Conservation (phyloP, 2,329 filamentous ascomycete genomes). For the Ascochyta clinopodiicola region DNA sequence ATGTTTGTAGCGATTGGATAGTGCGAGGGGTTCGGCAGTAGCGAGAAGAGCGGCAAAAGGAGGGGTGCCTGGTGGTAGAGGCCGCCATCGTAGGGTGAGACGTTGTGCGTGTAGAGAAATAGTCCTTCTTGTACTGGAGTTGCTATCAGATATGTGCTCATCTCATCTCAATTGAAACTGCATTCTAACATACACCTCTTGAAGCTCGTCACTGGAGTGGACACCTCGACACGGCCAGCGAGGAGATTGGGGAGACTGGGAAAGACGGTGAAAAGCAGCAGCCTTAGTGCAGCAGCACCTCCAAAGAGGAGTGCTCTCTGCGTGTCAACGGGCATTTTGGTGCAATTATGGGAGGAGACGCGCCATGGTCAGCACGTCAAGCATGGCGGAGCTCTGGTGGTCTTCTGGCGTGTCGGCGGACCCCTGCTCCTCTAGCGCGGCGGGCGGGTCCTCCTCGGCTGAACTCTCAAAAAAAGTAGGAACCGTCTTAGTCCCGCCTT, state of each 20-base stretch:
- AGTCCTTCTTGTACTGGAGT: conserved; percentile 87
- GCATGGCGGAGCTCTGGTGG: conserved; percentile 8
- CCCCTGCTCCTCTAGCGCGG: conserved; percentile 26
- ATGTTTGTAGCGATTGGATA: conserved; percentile 78
- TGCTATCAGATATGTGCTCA: conserved; percentile 11
- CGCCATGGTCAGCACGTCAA: conserved; percentile 20
- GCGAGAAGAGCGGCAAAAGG: conserved; percentile 86
- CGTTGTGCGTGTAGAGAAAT: conserved; percentile 94
- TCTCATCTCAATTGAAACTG: neutral
- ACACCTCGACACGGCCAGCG: conserved; percentile 92
- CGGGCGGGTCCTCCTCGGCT: conserved; percentile 29
- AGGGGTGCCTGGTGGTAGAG: conserved; percentile 80
- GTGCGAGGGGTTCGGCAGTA: conserved; percentile 73
- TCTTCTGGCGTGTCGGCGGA: conserved; percentile 13
- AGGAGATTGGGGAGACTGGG: conserved; percentile 84
- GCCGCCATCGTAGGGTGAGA: conserved; percentile 96
- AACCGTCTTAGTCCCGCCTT: conserved; percentile 16
- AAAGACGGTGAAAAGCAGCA: conserved; percentile 81
- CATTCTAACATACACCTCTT: conserved; percentile 73
- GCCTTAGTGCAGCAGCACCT: conserved; percentile 77
- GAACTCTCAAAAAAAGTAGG: conserved; percentile 20
- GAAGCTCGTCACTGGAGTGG: conserved; percentile 96
- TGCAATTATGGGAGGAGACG: conserved; percentile 6
- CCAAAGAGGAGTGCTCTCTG: conserved; percentile 73
- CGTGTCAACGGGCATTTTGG: conserved; percentile 58